These are phyloP conservation scores for Wickerhamomyces ciferrii DNA, from an alignment of 805 yeast species.

Conservation along the genomic window DNA sequence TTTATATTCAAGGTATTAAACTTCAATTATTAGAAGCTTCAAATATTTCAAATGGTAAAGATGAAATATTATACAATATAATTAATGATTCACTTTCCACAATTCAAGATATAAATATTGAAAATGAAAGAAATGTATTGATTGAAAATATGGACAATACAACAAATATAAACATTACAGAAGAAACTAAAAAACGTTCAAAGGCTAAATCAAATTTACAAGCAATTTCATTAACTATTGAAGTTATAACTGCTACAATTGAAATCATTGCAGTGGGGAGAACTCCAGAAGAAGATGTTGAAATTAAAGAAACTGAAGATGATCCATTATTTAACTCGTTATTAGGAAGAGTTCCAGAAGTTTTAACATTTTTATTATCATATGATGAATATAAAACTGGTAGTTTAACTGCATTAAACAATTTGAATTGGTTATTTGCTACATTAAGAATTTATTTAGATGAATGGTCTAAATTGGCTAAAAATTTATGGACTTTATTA, in stretches of 20 bases:
- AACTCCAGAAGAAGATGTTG: constrained; percentile 7
- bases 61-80: constrained; percentile 19
- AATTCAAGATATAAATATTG: constrained; percentile 27
- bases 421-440: constrained; percentile 52
- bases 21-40: constrained; percentile 30
- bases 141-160: constrained; percentile 29
- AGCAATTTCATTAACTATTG: constrained; percentile 66
- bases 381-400: constrained; percentile 47
- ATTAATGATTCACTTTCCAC: constrained; percentile 9
- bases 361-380: constrained; percentile 34
- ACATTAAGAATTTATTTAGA: constrained; percentile 10
- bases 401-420: constrained; percentile 64
- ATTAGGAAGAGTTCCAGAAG: constrained; percentile 22
- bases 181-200: constrained; percentile 33
- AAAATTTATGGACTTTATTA: constrained; percentile 10
- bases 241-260: constrained; percentile 68
- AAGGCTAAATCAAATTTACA: constrained; percentile 50
- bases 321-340: constrained; percentile 13
- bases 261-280: constrained; percentile 42
- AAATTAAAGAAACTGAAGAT: constrained; percentile 4
- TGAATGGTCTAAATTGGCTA: constrained; percentile 8
- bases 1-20: constrained; percentile 32
- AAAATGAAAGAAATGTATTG: constrained; percentile 23
- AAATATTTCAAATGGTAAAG: constrained; percentile 8
- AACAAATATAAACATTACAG: constrained; percentile 20